Evolutionary conservation across 148 eudicot genomes (phyloP).

Genomic region (Rhododendron mucronatum): DNA sequence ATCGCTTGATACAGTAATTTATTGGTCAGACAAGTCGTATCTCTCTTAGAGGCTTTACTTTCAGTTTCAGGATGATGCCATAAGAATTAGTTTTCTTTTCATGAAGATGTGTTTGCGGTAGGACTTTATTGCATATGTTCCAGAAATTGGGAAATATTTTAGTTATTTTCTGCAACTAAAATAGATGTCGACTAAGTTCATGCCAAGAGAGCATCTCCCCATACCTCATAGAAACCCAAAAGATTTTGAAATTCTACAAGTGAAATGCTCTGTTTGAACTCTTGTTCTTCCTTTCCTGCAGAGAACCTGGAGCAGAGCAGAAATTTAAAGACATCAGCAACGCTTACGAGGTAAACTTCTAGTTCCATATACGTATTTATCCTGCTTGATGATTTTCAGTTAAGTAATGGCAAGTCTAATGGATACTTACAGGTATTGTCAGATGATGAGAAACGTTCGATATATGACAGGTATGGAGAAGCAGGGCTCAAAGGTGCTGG

Average conservation of each 20-base stretch:
- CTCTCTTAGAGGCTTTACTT: background rate
- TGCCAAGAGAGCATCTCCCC: background rate
- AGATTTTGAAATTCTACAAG: background rate
- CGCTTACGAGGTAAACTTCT: constrained; percentile 81
- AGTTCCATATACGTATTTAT: background rate
- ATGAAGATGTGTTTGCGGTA: background rate
- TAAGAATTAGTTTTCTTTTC: background rate
- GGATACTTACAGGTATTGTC: constrained; percentile 64
- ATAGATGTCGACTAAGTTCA: background rate
- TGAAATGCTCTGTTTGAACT: constrained; percentile 8
- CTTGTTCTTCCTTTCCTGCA: constrained; percentile 24
- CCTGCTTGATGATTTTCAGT: background rate
- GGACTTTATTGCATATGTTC: background rate
- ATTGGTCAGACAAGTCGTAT: background rate
- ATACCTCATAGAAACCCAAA: background rate
- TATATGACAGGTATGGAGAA: constrained; percentile 94
- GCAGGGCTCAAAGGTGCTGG: constrained; percentile 96
- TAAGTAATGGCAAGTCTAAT: background rate
- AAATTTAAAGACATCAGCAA: constrained; percentile 96
- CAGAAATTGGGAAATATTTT: background rate
- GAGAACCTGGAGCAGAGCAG: constrained; percentile 96
- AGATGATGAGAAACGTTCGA: constrained; percentile 96
- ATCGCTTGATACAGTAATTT: background rate
- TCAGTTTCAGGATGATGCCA: background rate
- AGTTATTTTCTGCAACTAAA: background rate